Percentiles rank a stretch among this genome's conserved stretches.
phyloP scores from a whole-genome alignment of 2,329 filamentous ascomycete genomes.

The Ceratocystiopsis brevicomis region DNA sequence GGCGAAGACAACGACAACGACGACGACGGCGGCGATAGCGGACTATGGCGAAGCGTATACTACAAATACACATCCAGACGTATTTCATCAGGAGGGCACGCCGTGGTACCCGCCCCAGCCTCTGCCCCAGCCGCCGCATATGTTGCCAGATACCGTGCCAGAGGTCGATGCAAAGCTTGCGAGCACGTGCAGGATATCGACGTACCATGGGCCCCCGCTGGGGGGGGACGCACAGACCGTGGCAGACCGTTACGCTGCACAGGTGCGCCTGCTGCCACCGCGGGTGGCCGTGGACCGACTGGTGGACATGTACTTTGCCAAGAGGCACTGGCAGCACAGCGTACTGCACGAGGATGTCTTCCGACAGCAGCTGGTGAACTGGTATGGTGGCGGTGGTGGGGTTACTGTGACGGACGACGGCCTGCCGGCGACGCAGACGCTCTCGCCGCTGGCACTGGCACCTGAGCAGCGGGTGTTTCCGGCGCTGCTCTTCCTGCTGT shows the following conservation, averaged over 20 bases:
- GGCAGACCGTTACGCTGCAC: constrained; percentile 37
- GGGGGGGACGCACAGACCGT: constrained; percentile 20
- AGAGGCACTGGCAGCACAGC: constrained; percentile 42
- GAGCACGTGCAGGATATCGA: no score
- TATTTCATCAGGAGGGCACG: neutral
- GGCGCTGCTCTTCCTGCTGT: constrained; percentile 38
- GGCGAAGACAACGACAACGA: constrained; percentile 32
- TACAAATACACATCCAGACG: no score
- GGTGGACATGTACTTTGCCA: constrained; percentile 32
- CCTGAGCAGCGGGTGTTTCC: constrained; percentile 37
- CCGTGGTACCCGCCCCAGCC: neutral
- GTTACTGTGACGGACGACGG: constrained; percentile 14
- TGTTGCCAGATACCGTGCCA: no score
- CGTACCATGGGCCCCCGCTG: neutral
- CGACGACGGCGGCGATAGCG: constrained; percentile 17
- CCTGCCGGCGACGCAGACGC: constrained; percentile 25
- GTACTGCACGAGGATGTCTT: constrained; percentile 35
- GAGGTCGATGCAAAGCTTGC: no score
- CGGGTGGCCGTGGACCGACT: constrained; percentile 35
- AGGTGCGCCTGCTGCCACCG: constrained; percentile 38
- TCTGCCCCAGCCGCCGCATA: neutral
- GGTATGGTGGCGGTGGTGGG: constrained; percentile 19
- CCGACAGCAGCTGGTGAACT: constrained; percentile 29
- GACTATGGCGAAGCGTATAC: no score
- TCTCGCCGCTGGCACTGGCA: constrained; percentile 30